Conservation (phyloP, 371 early-diverging fungal genomes). For the Apophysomyces trapeziformis region DNA sequence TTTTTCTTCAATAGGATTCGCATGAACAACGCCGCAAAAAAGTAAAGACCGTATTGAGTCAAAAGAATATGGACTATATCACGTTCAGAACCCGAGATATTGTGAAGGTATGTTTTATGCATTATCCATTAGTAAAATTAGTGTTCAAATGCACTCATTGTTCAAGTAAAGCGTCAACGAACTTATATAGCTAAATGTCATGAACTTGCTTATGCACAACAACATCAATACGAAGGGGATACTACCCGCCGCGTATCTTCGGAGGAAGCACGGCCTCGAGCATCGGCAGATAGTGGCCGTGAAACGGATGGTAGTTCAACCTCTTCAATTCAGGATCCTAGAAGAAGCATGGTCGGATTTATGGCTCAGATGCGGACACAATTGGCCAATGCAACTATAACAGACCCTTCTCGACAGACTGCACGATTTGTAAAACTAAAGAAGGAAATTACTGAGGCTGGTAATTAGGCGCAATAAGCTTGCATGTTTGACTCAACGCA, state of each 20-base stretch:
- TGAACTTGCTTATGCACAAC: conserved; percentile 17
- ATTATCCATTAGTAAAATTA: too few relatives aligned
- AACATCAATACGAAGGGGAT: conserved; percentile 11
- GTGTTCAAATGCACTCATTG: not conserved
- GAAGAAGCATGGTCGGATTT: conserved; percentile 48
- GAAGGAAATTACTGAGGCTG: conserved; percentile 60
- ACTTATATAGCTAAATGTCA: conserved; percentile 15
- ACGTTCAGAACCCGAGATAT: conserved; percentile 15
- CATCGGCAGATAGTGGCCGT: conserved; percentile 30
- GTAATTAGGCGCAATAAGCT: conserved; percentile 25
- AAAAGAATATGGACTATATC: conserved; percentile 21
- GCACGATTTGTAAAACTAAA: conserved; percentile 50
- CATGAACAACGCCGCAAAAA: conserved; percentile 18
- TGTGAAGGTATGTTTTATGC: not conserved
- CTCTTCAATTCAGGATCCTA: conserved; percentile 17
- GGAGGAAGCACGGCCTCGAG: not conserved
- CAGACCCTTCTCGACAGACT: conserved; percentile 36
- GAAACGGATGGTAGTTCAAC: conserved; percentile 31
- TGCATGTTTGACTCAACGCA: not conserved
- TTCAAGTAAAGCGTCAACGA: conserved; percentile 10
- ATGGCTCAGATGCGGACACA: conserved; percentile 54
- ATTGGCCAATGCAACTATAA: conserved; percentile 39
- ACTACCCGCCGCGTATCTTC: not conserved
- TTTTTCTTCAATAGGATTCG: conserved; percentile 5
- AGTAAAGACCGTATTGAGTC: conserved; percentile 19